These are phyloP conservation scores for Trametes sanguinea DNA, from an alignment of 768 basidiomycete species.

Conservation along the genomic window DNA sequence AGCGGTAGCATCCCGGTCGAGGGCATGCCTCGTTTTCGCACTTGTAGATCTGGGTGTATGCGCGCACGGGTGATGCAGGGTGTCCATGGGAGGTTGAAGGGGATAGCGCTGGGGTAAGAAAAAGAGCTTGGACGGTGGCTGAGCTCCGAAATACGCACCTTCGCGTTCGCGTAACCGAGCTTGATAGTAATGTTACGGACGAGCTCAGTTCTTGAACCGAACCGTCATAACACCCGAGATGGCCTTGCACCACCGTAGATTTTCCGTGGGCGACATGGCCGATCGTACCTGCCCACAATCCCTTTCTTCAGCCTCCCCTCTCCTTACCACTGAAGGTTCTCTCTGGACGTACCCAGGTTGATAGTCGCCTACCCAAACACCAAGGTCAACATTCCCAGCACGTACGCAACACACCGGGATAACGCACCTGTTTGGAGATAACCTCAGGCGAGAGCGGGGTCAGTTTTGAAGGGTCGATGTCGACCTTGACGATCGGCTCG, in stretches of 20 bases:
- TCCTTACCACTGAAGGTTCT: not conserved
- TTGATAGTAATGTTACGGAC: constrained; percentile 99
- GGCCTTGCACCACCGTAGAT: constrained; percentile 95
- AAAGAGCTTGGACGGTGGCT: no score
- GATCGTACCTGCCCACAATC: constrained; percentile 72
- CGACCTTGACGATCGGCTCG: constrained; percentile 61
- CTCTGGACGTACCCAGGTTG: constrained; percentile 65
- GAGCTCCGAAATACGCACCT: constrained; percentile 55
- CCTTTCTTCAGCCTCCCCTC: not conserved
- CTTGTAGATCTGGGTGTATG: constrained; percentile 83
- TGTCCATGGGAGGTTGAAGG: no score
- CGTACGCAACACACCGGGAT: not conserved
- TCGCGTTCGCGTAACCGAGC: constrained; percentile 98
- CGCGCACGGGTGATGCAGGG: no score
- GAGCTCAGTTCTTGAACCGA: constrained; percentile 98
- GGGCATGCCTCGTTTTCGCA: constrained; percentile 94
- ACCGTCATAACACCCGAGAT: constrained; percentile 99
- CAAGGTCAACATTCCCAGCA: not conserved
- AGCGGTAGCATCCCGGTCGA: constrained; percentile 91
- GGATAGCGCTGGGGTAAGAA: no score
- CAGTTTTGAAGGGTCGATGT: constrained; percentile 79
- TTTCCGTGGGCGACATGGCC: constrained; percentile 99
- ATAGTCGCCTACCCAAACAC: constrained; percentile 77
- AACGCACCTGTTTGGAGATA: constrained; percentile 83
- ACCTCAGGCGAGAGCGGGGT: constrained; percentile 89